Evolutionary conservation across 352 stramenopile genomes (phyloP), one percentile per base, ranked within the genome.

Genomic region (Globisporangium spinosum): DNA sequence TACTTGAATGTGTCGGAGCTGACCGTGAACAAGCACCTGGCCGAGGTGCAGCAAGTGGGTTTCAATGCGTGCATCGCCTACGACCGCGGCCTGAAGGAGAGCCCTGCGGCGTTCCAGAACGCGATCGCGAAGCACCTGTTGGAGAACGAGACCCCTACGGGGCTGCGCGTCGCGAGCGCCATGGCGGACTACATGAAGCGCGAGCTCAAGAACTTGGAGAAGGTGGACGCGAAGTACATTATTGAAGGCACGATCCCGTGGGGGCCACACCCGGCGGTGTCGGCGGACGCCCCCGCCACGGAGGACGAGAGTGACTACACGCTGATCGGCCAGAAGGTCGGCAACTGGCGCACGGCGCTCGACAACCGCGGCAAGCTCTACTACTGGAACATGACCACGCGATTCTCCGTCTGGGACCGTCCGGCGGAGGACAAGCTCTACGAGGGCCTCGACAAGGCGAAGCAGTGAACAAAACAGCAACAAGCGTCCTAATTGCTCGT

Each of bases 11-110:
- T 99, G 23, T 94, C 93, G 29, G 96, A 98, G 77, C 74, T 98
- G 29, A 97, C 94, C 1, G 93, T 99, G 27, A 98, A 98, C 81
- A 98, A 98, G 80, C 94, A 98, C 71, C 73, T 99, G 34, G 90
- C 92, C 10, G 86, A 98, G 73, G 95, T 98, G 55, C 97, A 99
- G 74, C 95, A 98, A 73, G 80, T 95, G 53, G 98, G 93, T 68
- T 99, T 99, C 71, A 90, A 96, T 51, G 90, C 97, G 34, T 97
- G 91, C 59, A 93, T 98, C 34, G 90, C 97, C 32, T 99, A 98
- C 71, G 97, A 99, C 80, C 87, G 96, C 61, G 85, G 78, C 2
- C 76, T 94, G 55, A 90, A 91, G 67, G 77, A 85, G 61, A 77
- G 78, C 45, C 73, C 77, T 20, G 79, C 77, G 47, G 69, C 71